Evolutionary conservation across 805 yeast species (phyloP).

Genomic region (Candida parachauliodes): DNA sequence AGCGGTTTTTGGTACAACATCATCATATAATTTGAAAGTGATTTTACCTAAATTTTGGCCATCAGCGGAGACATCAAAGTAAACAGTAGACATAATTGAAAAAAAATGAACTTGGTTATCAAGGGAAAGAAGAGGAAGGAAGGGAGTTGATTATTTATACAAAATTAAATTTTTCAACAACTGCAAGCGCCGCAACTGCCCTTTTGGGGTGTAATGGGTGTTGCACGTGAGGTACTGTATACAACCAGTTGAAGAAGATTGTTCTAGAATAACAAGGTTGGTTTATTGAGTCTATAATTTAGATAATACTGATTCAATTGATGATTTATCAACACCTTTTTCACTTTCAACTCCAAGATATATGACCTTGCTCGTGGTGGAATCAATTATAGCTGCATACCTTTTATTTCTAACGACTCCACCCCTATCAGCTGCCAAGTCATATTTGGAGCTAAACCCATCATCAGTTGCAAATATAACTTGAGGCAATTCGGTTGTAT

Average conservation of each 20-base stretch:
- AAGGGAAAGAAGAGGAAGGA: constrained; percentile 1
- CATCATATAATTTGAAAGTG: constrained; percentile 62
- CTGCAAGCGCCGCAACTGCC: no score
- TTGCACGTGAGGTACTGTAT: no score
- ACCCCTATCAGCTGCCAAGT: constrained; percentile 31
- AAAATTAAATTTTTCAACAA: constrained; percentile 1
- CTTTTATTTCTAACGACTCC: constrained; percentile 38
- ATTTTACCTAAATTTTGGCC: constrained; percentile 76
- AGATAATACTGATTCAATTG: constrained; percentile 37
- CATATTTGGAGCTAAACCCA: constrained; percentile 26
- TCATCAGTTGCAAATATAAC: constrained; percentile 41
- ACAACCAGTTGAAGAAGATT: no score
- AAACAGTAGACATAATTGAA: constrained; percentile 59
- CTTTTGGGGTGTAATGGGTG: no score
- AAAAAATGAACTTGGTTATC: constrained; percentile 4
- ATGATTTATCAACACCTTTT: constrained; percentile 31
- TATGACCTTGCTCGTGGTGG: constrained; percentile 22
- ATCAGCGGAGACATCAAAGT: constrained; percentile 78
- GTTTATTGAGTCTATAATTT: no score
- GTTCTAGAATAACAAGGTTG: no score
- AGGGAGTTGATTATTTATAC: constrained; percentile 2
- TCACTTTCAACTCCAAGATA: constrained; percentile 35
- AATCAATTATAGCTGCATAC: constrained; percentile 34
- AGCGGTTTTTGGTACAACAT: constrained; percentile 69
- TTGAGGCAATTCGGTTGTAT: constrained; percentile 20